Evolutionary conservation across 495 filamentous ascomycete genomes (phyloP).

Genomic region (Hypoxylon rickii): DNA sequence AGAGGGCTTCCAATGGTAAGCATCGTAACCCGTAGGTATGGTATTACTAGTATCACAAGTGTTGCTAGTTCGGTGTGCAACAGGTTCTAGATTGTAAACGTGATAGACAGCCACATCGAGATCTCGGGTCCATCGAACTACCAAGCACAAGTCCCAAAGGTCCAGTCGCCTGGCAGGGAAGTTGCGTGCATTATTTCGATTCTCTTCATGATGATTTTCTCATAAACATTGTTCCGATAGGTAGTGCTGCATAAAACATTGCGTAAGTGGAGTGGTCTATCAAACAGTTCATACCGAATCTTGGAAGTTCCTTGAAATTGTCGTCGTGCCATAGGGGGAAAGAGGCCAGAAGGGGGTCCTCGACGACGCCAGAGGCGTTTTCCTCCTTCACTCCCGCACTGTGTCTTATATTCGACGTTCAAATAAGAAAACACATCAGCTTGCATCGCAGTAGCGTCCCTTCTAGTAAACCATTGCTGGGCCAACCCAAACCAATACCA

Average conservation of each 20-base stretch:
- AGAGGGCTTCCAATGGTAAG: background rate
- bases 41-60: no score
- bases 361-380: no score
- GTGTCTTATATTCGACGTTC: slow-evolving; percentile 12
- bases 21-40: background rate
- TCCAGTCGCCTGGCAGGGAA: slow-evolving; percentile 15
- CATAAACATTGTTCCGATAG: slow-evolving; percentile 36
- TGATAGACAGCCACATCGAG: slow-evolving; percentile 24
- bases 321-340: slow-evolving; percentile 18
- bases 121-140: slow-evolving; percentile 15
- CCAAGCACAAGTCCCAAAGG: slow-evolving; percentile 17
- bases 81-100: slow-evolving; percentile 1
- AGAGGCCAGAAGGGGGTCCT: no score
- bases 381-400: slow-evolving; percentile 18
- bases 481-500: slow-evolving; percentile 22
- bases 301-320: slow-evolving; percentile 13
- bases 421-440: slow-evolving; percentile 35
- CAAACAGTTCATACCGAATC: slow-evolving; percentile 32
- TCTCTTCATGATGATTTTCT: slow-evolving; percentile 28
- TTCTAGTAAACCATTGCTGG: slow-evolving; percentile 11
- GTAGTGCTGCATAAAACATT: slow-evolving; percentile 34
- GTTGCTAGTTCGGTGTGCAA: background rate
- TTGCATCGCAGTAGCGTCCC: slow-evolving; percentile 32
- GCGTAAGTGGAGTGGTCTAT: slow-evolving; percentile 22
- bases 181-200: slow-evolving; percentile 26